Evolutionary conservation across 495 filamentous ascomycete genomes (phyloP).

Genomic region (Aspergillus panamensis): DNA sequence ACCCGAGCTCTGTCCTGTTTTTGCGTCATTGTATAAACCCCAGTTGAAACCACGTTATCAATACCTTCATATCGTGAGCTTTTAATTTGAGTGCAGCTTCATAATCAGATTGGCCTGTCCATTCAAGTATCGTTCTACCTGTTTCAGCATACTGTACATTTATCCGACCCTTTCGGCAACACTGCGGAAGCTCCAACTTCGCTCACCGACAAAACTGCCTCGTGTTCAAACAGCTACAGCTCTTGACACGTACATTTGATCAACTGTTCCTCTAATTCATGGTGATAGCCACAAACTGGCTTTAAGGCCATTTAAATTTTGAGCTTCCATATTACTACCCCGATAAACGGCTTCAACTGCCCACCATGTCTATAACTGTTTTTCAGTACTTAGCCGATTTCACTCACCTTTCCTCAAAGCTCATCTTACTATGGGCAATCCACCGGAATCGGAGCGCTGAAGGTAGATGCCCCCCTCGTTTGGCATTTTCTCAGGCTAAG

Average conservation of each 20-base stretch:
- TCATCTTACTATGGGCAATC: constrained; percentile 87
- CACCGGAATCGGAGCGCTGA: constrained; percentile 85
- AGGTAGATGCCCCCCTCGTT: constrained; percentile 47
- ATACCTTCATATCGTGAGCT: not conserved
- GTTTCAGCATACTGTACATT: not conserved
- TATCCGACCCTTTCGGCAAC: not conserved
- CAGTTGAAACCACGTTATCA: not conserved
- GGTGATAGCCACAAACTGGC: not conserved
- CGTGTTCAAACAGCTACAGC: not conserved
- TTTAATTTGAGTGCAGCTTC: not conserved
- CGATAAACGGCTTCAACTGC: not conserved
- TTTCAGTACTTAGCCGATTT: constrained; percentile 81
- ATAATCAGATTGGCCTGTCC: not conserved
- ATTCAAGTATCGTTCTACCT: not conserved
- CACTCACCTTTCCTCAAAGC: constrained; percentile 79
- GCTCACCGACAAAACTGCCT: not conserved
- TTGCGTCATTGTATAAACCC: not conserved
- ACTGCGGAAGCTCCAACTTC: not conserved
- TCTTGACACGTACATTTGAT: not conserved
- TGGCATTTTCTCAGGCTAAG: constrained; percentile 16
- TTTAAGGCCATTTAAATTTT: not conserved
- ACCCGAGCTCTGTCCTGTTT: too few species aligned
- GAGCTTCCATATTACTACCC: not conserved
- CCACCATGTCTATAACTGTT: constrained; percentile 50
- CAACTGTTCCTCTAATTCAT: not conserved